A percentile compares a stretch with the other conserved stretches of the same genome.
These are phyloP conservation scores for Lasiodiplodia citricola DNA, from an alignment of 2,329 filamentous ascomycete genomes.

Conservation along the genomic window DNA sequence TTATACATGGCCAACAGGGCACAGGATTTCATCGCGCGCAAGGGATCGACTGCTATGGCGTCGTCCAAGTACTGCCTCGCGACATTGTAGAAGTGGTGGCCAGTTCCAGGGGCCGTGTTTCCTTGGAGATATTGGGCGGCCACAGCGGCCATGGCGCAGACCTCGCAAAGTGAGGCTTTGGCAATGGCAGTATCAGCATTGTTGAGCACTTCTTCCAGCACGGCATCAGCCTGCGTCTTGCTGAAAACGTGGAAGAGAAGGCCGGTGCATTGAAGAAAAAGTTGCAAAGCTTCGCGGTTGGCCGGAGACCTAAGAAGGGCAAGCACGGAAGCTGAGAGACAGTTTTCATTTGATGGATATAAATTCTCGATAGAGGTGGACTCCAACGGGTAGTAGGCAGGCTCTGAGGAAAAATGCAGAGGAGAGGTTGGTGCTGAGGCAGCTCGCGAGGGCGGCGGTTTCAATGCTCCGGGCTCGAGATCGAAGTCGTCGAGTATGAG, in stretches of 20 bases:
- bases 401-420: no score
- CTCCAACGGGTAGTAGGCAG: background rate
- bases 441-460: background rate
- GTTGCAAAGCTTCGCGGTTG: slow-evolving; percentile 24
- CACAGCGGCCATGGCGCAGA: slow-evolving; percentile 32
- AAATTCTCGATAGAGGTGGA: background rate
- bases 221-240: slow-evolving; percentile 27
- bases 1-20: slow-evolving; percentile 34
- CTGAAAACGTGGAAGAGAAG: slow-evolving; percentile 31
- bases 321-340: background rate
- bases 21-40: slow-evolving; percentile 33
- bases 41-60: slow-evolving; percentile 30
- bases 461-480: background rate
- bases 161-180: slow-evolving; percentile 28
- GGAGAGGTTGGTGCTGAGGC: no score
- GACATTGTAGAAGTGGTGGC: slow-evolving; percentile 32
- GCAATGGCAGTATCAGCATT: slow-evolving; percentile 11
- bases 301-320: background rate
- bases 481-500: background rate
- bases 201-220: slow-evolving; percentile 27
- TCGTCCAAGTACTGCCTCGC: slow-evolving; percentile 31
- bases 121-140: slow-evolving; percentile 29
- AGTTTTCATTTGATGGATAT: background rate
- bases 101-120: slow-evolving; percentile 28
- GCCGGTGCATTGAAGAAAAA: slow-evolving; percentile 32